Evolutionary conservation across 148 eudicot species (phyloP), one percentile per base, ranked within the genome.

Genomic region (Bassia scoparia): DNA sequence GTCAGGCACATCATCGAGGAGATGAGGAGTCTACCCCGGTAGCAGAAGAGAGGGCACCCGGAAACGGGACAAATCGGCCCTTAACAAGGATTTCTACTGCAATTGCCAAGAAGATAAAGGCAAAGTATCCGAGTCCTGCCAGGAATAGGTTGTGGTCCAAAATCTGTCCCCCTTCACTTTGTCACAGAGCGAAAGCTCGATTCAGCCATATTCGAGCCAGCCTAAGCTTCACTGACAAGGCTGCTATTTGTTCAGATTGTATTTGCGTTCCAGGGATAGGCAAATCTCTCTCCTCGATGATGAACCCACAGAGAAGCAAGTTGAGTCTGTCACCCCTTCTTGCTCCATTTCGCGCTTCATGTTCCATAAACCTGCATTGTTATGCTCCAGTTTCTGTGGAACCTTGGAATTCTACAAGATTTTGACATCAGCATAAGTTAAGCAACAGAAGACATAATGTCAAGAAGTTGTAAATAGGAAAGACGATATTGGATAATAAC

Each of bases 251-350:
- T 81, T 74, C 52, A 84, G 74, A 71, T 81, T 84, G 21, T 81
- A 76, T 79, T 77, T 79, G 79, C 65, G 87, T 84, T 20, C 87
- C 84, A 0, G 84, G 84, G 11, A 84, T 81, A 0, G 82, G 38
- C 79, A 72, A 18, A 84, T 80, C n/a, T 84, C 82, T 75, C 77
- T 31, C 84, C 84, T 34, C 69, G 86, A 71, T 81, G 78, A 35
- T 81, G 84, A 18, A 84, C 84, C 86, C 86, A 84, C 21, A 0
- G 86, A 84, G 26, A 84, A 9, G 84, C 84, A 30, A 84, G 68
- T 55, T 84, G 86, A 23, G 80, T 78, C 70, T 44, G 84, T 84
- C 82, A 84, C 13, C 80, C 80, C 64, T 84, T 84, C 59, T 46
- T 17, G 74, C 24, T 21, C 86, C 24, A 84, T 75, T 56, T 75